Evolutionary conservation across 768 basidiomycete genomes (phyloP).

Genomic region (Boletus fagicola): DNA sequence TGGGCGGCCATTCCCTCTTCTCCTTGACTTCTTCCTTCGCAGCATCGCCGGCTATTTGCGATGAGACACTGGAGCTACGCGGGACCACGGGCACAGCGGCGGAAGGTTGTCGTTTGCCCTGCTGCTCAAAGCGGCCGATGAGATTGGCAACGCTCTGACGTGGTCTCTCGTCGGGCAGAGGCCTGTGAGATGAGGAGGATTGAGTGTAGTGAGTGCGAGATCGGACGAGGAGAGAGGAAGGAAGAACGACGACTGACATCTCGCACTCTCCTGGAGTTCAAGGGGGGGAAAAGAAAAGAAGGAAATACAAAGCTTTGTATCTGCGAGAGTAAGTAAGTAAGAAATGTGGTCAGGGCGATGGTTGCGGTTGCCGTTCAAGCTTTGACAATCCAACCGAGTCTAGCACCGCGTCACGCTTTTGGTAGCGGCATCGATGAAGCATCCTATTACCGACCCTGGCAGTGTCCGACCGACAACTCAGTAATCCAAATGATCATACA

Average conservation of each 20-base stretch:
- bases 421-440: constrained; percentile 6
- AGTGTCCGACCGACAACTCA: not conserved
- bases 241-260: constrained; percentile 28
- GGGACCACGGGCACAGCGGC: constrained; percentile 39
- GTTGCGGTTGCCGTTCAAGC: constrained; percentile 28
- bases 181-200: constrained; percentile 47
- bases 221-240: constrained; percentile 1
- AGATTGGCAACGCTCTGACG: constrained; percentile 86
- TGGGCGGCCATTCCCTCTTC: constrained; percentile 77
- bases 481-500: not conserved
- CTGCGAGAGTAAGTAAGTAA: constrained; percentile 8
- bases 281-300: constrained; percentile 9
- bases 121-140: constrained; percentile 85
- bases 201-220: constrained; percentile 13
- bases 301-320: constrained; percentile 14
- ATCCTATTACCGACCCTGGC: constrained; percentile 8
- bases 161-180: constrained; percentile 84
- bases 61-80: constrained; percentile 66
- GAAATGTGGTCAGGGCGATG: constrained; percentile 23
- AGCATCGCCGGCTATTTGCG: constrained; percentile 63
- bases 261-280: constrained; percentile 20
- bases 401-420: constrained; percentile 15
- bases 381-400: not conserved
- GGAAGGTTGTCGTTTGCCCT: constrained; percentile 62
- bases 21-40: constrained; percentile 66